Conservation (phyloP, 129 eudicot species). For the Tagetes erecta region DNA sequence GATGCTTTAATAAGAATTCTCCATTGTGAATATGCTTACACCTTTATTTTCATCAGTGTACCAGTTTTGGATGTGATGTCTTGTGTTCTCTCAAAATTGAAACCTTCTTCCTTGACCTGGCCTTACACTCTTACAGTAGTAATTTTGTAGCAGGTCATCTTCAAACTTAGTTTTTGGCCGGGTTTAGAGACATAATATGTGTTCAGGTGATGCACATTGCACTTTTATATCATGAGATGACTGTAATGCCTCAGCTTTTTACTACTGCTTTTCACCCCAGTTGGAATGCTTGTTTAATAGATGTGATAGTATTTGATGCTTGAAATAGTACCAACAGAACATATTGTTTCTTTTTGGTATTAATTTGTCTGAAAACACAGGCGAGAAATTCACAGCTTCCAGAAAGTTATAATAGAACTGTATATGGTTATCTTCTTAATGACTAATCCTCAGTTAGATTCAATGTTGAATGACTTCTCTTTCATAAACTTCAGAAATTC, state of each 20-base stretch:
- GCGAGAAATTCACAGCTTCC: not conserved
- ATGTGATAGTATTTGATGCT: not conserved
- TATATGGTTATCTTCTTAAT: no score
- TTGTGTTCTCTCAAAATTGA: not conserved
- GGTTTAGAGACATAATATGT: conserved; percentile 8
- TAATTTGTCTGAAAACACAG: conserved; percentile 1
- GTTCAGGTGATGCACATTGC: conserved; percentile 1
- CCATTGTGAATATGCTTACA: not conserved
- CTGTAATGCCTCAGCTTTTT: not conserved
- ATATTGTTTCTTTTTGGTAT: conserved; percentile 3
- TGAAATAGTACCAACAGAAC: not conserved
- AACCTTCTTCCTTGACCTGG: conserved; percentile 1
- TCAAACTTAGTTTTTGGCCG: conserved; percentile 9
- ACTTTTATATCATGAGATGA: not conserved
- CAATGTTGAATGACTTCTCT: not conserved
- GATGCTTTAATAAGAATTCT: conserved; percentile 9
- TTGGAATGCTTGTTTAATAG: not conserved
- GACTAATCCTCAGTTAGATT: no score
- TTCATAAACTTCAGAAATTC: not conserved
- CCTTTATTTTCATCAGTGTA: not conserved
- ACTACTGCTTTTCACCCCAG: conserved; percentile 9
- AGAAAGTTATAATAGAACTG: not conserved
- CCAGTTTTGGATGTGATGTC: not conserved
- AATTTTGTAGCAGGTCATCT: not conserved
- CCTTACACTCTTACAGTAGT: not conserved